Base-by-base conservation (phyloP, 768 basidiomycete genomes). In the Tephrocybe sp. region DNA sequence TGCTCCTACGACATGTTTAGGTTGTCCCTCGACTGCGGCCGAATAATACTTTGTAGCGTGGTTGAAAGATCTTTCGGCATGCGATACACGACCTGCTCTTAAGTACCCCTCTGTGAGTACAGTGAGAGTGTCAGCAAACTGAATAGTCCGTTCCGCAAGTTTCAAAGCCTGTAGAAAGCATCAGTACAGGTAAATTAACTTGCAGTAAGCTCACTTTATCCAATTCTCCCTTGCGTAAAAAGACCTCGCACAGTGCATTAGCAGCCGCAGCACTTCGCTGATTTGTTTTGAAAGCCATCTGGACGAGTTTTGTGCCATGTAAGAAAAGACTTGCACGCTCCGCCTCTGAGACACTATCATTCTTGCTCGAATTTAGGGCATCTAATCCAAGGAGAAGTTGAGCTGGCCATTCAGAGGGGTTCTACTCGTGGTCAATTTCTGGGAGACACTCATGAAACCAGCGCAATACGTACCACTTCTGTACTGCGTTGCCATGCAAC, bases 81-180 rank as follows among this genome's bases (percentile, higher is more conserved):
- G 92, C 12, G 84, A 77, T 2, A 89, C 84, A 14, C 92, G 82
- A 2, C 85, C 96, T 12, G 94, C 85, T 30, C 88, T 79, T 13
- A 95, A 69, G 61, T 93, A 89, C 2, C 93, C 88, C 60, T 97
- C 95, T 0, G 90, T 87, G 23, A 95, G 76, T 13, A 96, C 73
- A 0, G 89, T 78, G 30, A 92, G 74, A 0, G 89, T 92, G 60
- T 98, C 96, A 0, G 95, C 89, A 61, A 90, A 97, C 63, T 98
- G 94, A 35, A 98, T 85, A 0, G 94, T 88, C 45, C 94, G 82
- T 61, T 98, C 97, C 19, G 93, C 94, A 16, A 98, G 74, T 73
- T 98, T 99, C 39, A 96, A 66, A 0, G 93, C 92, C 85, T 93
- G 6, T 49, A 1, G 39, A 23, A 16, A 48, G 17, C 16, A 46